phyloP scores from a whole-genome alignment of 306 rosid species.

The Quillaja saponaria region DNA sequence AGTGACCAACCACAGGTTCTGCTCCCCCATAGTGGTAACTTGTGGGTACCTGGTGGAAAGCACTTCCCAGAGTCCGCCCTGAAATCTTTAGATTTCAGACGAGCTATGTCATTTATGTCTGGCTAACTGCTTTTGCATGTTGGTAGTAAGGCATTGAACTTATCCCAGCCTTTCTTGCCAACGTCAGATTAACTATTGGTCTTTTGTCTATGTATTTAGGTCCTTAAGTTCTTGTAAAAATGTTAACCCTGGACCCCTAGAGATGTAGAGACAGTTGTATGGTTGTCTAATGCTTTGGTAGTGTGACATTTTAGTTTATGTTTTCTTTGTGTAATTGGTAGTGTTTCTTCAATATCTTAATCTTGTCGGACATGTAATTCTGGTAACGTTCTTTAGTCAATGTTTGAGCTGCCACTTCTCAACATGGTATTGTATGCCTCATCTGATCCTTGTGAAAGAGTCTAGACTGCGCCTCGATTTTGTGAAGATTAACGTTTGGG shows the following conservation, averaged over 20 bases:
- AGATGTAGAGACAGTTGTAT: conserved; percentile 42
- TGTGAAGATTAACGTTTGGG: too few species aligned
- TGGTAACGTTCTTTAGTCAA: too few species aligned
- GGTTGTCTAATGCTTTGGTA: conserved; percentile 29
- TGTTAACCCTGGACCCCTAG: conserved; percentile 33
- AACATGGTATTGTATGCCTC: too few species aligned
- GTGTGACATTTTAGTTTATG: conserved; percentile 14
- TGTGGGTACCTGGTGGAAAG: conserved; percentile 74
- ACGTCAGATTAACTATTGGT: conserved; percentile 23
- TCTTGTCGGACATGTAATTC: too few species aligned
- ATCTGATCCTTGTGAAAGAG: too few species aligned
- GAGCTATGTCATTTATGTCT: conserved; percentile 71
- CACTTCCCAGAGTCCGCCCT: conserved; percentile 65
- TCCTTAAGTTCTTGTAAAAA: conserved; percentile 52
- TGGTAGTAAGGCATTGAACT: not conserved
- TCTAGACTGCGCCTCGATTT: too few species aligned
- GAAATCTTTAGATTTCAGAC: conserved; percentile 62
- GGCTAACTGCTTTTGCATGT: conserved; percentile 32
- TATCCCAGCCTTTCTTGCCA: not conserved
- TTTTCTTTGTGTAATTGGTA: conserved; percentile 18
- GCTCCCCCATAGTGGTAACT: conserved; percentile 56
- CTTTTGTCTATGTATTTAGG: conserved; percentile 29
- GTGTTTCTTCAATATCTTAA: not conserved
- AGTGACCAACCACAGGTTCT: conserved; percentile 52
- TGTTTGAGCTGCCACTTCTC: too few species aligned